phyloP scores from a whole-genome alignment of 2,329 filamentous ascomycete genomes.

The Pseudopyricularia javanii region DNA sequence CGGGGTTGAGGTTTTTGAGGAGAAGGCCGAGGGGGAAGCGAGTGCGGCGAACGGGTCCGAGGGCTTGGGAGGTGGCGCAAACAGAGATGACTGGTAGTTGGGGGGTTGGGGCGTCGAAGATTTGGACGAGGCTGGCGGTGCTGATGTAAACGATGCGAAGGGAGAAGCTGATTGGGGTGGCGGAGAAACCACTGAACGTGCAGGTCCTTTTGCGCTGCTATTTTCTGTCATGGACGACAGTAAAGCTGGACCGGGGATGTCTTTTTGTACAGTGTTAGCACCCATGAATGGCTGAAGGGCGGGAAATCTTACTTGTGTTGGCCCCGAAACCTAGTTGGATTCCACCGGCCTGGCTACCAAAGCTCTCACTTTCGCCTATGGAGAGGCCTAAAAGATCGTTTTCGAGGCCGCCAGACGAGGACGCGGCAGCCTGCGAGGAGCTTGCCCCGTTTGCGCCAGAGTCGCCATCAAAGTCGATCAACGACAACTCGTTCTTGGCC shows the following conservation, averaged over 20 bases:
- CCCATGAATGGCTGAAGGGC: not conserved
- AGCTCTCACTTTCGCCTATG: conserved; percentile 53
- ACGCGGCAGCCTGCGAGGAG: conserved; percentile 21
- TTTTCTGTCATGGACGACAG: conserved; percentile 52
- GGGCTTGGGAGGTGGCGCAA: conserved; percentile 28
- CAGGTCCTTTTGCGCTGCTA: conserved; percentile 39
- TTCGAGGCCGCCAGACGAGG: conserved; percentile 58
- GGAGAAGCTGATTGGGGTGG: conserved; percentile 30
- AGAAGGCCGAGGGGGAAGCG: conserved; percentile 21
- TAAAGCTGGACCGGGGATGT: conserved; percentile 51
- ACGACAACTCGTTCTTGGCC: conserved; percentile 62
- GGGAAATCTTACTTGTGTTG: conserved; percentile 46
- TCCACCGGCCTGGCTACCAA: conserved; percentile 57
- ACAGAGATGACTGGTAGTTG: conserved; percentile 31
- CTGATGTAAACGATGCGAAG: conserved; percentile 42
- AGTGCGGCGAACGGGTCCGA: conserved; percentile 43
- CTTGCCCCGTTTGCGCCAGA: conserved; percentile 28
- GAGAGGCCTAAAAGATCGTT: conserved; percentile 86
- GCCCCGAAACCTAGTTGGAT: conserved; percentile 73
- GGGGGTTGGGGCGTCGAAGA: conserved; percentile 38
- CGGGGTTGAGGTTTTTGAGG: conserved; percentile 22
- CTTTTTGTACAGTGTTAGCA: conserved; percentile 25
- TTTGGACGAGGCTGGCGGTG: conserved; percentile 31
- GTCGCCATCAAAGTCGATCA: conserved; percentile 80
- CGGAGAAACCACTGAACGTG: conserved; percentile 11